These are phyloP conservation scores for Penicillium nucicola DNA, from an alignment of 495 filamentous ascomycete species.

Conservation along the genomic window DNA sequence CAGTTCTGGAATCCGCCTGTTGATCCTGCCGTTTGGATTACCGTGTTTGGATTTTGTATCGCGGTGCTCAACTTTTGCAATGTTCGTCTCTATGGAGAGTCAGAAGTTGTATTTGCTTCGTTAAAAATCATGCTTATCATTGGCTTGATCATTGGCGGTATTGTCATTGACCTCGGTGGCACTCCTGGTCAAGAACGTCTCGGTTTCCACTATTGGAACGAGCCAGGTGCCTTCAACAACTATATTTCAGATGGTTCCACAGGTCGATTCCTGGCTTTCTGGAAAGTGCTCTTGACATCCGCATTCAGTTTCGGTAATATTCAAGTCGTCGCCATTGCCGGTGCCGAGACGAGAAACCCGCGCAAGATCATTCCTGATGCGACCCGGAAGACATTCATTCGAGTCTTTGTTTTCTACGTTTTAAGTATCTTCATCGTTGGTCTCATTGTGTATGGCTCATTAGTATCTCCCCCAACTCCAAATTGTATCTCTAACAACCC, in stretches of 20 bases:
- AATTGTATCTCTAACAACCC: background rate
- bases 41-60: constrained; percentile 43
- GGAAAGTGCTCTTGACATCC: constrained; percentile 48
- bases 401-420: constrained; percentile 36
- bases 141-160: background rate
- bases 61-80: constrained; percentile 31
- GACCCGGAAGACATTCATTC: constrained; percentile 27
- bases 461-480: too few species aligned
- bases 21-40: constrained; percentile 38
- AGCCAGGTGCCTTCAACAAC: constrained; percentile 12
- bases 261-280: constrained; percentile 42
- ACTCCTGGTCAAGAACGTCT: background rate
- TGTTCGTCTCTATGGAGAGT: constrained; percentile 42
- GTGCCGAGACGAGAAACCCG: constrained; percentile 37
- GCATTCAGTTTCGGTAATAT: constrained; percentile 51
- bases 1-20: constrained; percentile 39
- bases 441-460: constrained; percentile 28
- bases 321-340: constrained; percentile 42
- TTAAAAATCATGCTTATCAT: constrained; percentile 40
- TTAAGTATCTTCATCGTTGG: constrained; percentile 35
- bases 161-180: constrained; percentile 1
- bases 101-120: constrained; percentile 39
- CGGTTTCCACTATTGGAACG: constrained; percentile 3
- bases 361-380: constrained; percentile 30
- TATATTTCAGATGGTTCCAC: constrained; percentile 12